A percentile compares a stretch with the other conserved stretches of the same genome.
Conservation (phyloP, 2,329 filamentous ascomycete genomes). For the Diaporthe velutina region DNA sequence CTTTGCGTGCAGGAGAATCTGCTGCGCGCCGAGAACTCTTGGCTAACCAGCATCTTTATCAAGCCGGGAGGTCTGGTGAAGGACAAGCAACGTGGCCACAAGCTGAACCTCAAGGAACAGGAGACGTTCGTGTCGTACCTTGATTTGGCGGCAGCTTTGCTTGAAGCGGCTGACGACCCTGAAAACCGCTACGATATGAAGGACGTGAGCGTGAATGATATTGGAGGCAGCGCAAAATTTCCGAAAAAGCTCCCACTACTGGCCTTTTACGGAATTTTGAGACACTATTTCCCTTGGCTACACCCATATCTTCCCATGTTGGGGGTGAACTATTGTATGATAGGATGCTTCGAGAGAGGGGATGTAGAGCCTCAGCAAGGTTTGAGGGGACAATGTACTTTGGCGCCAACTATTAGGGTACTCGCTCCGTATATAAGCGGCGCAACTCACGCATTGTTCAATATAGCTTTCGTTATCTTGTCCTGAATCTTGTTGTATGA, state of each 20-base stretch:
- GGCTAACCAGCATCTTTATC: not conserved
- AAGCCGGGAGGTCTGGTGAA: not conserved
- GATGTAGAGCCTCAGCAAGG: not conserved
- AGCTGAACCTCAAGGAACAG: not conserved
- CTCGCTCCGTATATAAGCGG: no score
- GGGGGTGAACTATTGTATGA: not conserved
- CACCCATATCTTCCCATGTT: not conserved
- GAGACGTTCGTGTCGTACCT: conserved; percentile 2
- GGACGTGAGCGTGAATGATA: not conserved
- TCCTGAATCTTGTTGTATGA: no score
- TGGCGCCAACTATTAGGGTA: no score
- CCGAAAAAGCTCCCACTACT: not conserved
- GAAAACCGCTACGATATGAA: not conserved
- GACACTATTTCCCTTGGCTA: not conserved
- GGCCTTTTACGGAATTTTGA: not conserved
- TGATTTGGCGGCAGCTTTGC: not conserved
- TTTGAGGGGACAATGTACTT: not conserved
- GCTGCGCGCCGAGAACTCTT: not conserved
- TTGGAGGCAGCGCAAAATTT: not conserved
- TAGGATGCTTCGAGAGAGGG: not conserved
- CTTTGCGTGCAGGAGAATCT: not conserved
- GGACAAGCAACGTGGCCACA: not conserved
- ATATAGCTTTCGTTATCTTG: no score
- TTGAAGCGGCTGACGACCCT: not conserved
- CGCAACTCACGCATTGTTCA: no score